Conservation (phyloP, 129 eudicot genomes). For the Ambrosia trifida region DNA sequence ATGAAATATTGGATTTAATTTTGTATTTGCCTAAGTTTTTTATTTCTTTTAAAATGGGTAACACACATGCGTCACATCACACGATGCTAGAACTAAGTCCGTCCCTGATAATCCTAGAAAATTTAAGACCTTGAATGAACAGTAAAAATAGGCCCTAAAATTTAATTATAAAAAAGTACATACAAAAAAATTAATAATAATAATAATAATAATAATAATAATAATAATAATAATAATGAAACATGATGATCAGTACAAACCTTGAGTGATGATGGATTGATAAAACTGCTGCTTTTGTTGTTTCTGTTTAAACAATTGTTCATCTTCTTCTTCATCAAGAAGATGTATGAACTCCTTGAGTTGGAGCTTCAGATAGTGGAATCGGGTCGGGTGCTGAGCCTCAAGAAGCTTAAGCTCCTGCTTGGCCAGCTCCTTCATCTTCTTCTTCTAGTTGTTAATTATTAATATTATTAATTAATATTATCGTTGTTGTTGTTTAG, state of each 20-base stretch:
- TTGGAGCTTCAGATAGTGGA: conserved; percentile 45
- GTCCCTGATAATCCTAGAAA: too few relatives aligned
- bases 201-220: too few relatives aligned
- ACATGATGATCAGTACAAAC: not conserved
- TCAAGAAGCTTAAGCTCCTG: conserved; percentile 61
- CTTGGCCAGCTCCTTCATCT: conserved; percentile 51
- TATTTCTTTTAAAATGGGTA: too few relatives aligned
- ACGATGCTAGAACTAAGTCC: too few relatives aligned
- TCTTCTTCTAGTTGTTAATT: not conserved
- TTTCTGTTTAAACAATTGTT: not conserved
- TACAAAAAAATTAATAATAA: too few relatives aligned
- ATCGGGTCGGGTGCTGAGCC: conserved; percentile 53
- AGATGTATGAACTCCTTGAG: conserved; percentile 61
- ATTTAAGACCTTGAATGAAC: too few relatives aligned
- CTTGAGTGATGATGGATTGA: conserved; percentile 9
- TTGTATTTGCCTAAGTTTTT: too few relatives aligned
- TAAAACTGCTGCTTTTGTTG: not conserved
- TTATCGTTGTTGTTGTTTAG: not conserved
- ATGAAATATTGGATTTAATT: too few relatives aligned
- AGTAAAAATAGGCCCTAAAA: too few relatives aligned
- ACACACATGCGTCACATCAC: too few relatives aligned
- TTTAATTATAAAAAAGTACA: too few relatives aligned
- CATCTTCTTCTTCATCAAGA: conserved; percentile 27
- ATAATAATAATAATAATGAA: too few relatives aligned
- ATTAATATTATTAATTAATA: not conserved